Base-by-base conservation (phyloP, 495 filamentous ascomycete species). In the Podospora didyma region DNA sequence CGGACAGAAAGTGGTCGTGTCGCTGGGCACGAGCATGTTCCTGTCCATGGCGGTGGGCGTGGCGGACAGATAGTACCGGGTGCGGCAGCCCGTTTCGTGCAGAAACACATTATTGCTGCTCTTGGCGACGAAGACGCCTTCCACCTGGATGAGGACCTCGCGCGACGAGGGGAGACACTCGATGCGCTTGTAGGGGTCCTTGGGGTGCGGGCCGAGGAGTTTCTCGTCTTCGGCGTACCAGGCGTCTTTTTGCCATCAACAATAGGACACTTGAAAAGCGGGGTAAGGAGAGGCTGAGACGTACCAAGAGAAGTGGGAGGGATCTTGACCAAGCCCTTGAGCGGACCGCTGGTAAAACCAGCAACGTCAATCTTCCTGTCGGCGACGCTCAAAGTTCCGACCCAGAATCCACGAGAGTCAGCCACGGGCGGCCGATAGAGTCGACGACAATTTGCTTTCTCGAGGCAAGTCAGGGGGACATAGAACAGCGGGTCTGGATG, bases 161-260 rank as follows among this genome's bases (percentile, higher is more conserved):
- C 83, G 73, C 0, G 66, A 65, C 0, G 80, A 83, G 11, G 69
- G 64, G 12, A 85, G 58, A 56, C 77, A 75, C 44, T 85, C 82
- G 55, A 87, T 73, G n/a, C 84, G 76, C 53, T 82, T 83, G 62
- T 78, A 81, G 0, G 82, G 83, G 60, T 85, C 81, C 56, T 84
- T 85, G 7, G 84, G 79, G 59, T 87, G 84, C 5, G 73, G 70
- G 54, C 75, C 75, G 46, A 86, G 79, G 5, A 70, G 76, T 20
- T 70, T 67, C 53, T 85, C 82, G 47, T 73, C 73, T 71, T 88
- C 85, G 60, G 77, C 79, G 61, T 78, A 85, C 83, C 83, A 87
- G 17, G 73, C 71, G 58, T 82, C 79, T 67, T 28, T 42, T 1
- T 10, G 17, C 16, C 46, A 56, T 44, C 11, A 4, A n/a, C n/a